Evolutionary conservation across 371 early-diverging fungal species (phyloP), one percentile per base, ranked within the genome.

Genomic region (Massospora cicadina): DNA sequence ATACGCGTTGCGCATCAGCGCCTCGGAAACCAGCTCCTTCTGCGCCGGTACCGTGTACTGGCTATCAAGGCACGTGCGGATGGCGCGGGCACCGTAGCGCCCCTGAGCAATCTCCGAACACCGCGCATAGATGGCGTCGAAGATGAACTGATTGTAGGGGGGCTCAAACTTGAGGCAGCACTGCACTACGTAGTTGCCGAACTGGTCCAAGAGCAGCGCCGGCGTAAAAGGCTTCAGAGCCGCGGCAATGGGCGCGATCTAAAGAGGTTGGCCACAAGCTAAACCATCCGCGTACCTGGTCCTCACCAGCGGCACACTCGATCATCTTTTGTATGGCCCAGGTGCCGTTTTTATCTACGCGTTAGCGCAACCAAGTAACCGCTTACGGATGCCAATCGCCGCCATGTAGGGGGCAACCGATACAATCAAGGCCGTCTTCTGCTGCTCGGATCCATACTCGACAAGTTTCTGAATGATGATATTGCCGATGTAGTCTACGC

Each of bases 281-380:
- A 23, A 5, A 23, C 26, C 17, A 62, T 31, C 31, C 12, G 26
- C 25, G 24, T 62, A 62, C 62, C 32, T 63, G 63, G 2, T 53
- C 63, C 2, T 81, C 68, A 2, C 85, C 79, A 54, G 79, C 77
- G 12, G 91, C 88, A 17, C 82, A 83, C 67, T 97, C 95, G 64
- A 97, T 94, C 63, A 95, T 87, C 75, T 93, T 93, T 71, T 97
- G 98, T 55, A 93, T 87, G 0, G 92, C 95, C 98, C 98, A 97
- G 0, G 98, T 97, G 27, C 98, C 98, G 73, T 97, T 93, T 75
- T 93, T 93, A 27, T 62, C 62, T 62, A 62, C 21, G 10, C 2
- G 17, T 33, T 31, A 33, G 31, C 26, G 12, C 2, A 33, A 62
- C 5, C 66, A 62, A 62, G 7, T 33, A 33, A 21, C 5, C 21